Evolutionary conservation across 2,329 filamentous ascomycete species (phyloP).

Genomic region (Xylariaceae sp.): DNA sequence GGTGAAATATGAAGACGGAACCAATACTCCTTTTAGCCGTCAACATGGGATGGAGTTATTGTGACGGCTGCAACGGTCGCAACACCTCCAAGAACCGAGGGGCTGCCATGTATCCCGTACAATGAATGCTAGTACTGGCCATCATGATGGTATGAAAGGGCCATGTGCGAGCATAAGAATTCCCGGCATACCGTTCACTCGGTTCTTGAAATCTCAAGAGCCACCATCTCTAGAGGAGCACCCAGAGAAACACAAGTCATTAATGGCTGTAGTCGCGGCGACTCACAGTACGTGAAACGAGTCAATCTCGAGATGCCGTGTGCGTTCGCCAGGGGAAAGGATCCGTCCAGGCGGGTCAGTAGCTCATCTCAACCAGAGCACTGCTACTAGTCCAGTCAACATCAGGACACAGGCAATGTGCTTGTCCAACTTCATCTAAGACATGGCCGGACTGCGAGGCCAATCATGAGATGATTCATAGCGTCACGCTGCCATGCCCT

Average conservation of each 20-base stretch:
- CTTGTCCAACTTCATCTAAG: slow-evolving; percentile 14
- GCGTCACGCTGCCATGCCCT: slow-evolving; percentile 9
- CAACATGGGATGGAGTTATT: too few relatives aligned
- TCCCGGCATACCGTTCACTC: background rate
- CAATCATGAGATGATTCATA: slow-evolving; percentile 2
- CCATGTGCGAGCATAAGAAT: background rate
- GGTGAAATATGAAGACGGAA: background rate
- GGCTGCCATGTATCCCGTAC: too few relatives aligned
- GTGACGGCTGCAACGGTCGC: too few relatives aligned
- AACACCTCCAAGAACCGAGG: too few relatives aligned
- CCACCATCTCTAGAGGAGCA: background rate
- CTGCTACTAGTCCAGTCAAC: slow-evolving; percentile 1
- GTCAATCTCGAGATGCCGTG: background rate
- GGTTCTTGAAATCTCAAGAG: background rate
- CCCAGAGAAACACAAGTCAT: background rate
- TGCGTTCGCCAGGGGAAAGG: background rate
- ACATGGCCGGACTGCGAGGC: slow-evolving; percentile 10
- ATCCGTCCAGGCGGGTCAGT: background rate
- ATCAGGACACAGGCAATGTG: slow-evolving; percentile 4
- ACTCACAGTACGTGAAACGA: slow-evolving; percentile 4
- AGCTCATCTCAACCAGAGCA: slow-evolving; percentile 9
- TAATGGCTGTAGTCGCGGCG: background rate
- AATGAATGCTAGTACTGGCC: too few relatives aligned
- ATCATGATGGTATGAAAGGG: background rate
- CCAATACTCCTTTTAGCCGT: background rate